Evolutionary conservation across 352 stramenopile genomes (phyloP).

Genomic region (Phytophthora parvispora): DNA sequence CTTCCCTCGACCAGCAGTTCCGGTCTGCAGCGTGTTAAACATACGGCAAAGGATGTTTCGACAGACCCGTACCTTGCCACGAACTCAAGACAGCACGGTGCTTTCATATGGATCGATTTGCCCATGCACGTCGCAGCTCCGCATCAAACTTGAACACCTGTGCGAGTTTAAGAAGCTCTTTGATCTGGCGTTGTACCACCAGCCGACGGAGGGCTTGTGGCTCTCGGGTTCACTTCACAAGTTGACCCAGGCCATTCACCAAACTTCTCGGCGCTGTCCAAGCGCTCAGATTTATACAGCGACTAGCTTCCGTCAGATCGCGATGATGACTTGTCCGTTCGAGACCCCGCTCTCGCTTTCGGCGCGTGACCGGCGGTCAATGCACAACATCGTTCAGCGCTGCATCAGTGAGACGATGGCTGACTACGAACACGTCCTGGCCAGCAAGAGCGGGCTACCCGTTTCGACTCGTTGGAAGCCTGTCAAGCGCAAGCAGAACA

Average conservation of each 20-base stretch:
- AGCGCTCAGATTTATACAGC: conserved; percentile 14
- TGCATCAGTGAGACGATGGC: conserved; percentile 32
- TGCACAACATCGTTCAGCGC: conserved; percentile 26
- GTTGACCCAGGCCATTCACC: conserved; percentile 13
- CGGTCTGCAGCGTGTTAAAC: conserved; percentile 4
- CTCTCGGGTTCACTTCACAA: conserved; percentile 1
- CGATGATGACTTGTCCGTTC: conserved; percentile 27
- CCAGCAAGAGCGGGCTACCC: conserved; percentile 27
- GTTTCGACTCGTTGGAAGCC: conserved; percentile 37
- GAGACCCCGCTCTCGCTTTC: conserved; percentile 36
- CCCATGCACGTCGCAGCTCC: conserved; percentile 17
- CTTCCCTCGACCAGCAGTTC: conserved; percentile 11
- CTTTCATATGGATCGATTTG: conserved; percentile 15
- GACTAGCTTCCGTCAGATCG: background rate
- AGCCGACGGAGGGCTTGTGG: conserved; percentile 10
- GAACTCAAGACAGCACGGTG: background rate
- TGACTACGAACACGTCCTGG: conserved; percentile 43
- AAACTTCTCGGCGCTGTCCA: conserved; percentile 13
- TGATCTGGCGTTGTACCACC: background rate
- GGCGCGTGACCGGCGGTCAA: conserved; percentile 30
- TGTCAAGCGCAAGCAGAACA: conserved; percentile 36
- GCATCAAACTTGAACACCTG: conserved; percentile 14
- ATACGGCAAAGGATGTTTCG: conserved; percentile 13
- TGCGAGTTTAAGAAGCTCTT: background rate
- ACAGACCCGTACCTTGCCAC: background rate